A percentile compares a stretch with the other conserved stretches of the same genome.
phyloP scores from a whole-genome alignment of 1,284 basidiomycete species.

The Volvariella volvacea region DNA sequence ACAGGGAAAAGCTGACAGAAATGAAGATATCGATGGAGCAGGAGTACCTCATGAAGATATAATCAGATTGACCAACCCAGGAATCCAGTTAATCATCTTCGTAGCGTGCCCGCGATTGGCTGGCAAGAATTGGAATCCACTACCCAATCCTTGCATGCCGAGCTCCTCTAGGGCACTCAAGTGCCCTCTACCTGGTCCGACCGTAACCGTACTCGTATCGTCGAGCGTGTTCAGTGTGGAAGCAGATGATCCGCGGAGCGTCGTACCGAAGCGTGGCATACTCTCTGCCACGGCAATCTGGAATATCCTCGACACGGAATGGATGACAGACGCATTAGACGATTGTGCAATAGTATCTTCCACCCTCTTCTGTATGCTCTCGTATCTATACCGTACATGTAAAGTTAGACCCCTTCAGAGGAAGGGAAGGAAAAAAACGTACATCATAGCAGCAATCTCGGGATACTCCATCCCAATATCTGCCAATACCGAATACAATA shows the following conservation, averaged over 20 bases:
- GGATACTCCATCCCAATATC: conserved; percentile 70
- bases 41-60: conserved; percentile 17
- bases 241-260: conserved; percentile 41
- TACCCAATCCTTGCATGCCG: conserved; percentile 64
- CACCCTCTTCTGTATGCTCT: conserved; percentile 72
- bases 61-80: conserved; percentile 40
- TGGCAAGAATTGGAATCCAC: conserved; percentile 62
- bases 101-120: conserved; percentile 50
- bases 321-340: conserved; percentile 66
- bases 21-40: too few species aligned
- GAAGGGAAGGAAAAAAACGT: conserved; percentile 25
- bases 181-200: conserved; percentile 25
- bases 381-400: conserved; percentile 47
- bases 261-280: conserved; percentile 20
- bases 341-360: conserved; percentile 72
- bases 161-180: conserved; percentile 59
- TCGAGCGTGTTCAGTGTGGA: conserved; percentile 63
- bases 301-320: conserved; percentile 70
- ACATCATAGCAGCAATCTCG: conserved; percentile 72
- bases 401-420: conserved; percentile 10
- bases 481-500: conserved; percentile 72
- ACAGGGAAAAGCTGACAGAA: too few species aligned
- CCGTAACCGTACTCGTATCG: conserved; percentile 38
- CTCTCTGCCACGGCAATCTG: conserved; percentile 58
- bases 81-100: conserved; percentile 70